These are phyloP conservation scores for Linnemannia exigua DNA, from an alignment of 192 early-diverging fungal genomes.

Conservation along the genomic window DNA sequence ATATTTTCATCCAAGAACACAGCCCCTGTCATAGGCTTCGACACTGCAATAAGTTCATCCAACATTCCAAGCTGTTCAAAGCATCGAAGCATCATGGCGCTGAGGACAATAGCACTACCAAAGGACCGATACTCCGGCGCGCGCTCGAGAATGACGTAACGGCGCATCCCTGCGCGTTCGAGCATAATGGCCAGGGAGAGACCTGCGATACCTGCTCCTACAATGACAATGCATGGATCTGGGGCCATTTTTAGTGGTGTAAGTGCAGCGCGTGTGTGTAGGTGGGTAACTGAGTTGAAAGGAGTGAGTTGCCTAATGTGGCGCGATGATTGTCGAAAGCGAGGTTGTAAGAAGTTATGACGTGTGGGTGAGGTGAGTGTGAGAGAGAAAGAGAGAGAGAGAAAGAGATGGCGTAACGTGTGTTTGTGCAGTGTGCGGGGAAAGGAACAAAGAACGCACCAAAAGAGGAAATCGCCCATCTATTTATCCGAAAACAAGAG, in stretches of 20 bases:
- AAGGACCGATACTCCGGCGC: conserved; percentile 4
- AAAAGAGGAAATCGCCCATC: conserved; percentile 28
- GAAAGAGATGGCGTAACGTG: no score
- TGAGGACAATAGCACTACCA: conserved; percentile 16
- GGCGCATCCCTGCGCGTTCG: conserved; percentile 35
- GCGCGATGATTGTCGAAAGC: conserved; percentile 25
- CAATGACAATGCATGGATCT: conserved; percentile 32
- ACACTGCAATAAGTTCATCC: conserved; percentile 22
- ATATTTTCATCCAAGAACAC: conserved; percentile 35
- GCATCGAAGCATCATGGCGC: conserved; percentile 35
- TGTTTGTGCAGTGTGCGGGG: no score
- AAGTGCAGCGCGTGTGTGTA: background rate
- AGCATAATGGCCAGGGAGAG: conserved; percentile 34
- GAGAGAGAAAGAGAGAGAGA: background rate
- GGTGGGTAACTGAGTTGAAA: background rate
- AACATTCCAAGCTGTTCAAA: conserved; percentile 37
- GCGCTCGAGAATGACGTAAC: conserved; percentile 30
- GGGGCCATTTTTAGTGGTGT: conserved; percentile 30
- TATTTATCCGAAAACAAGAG: background rate
- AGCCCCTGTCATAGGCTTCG: conserved; percentile 28
- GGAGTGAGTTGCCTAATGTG: background rate
- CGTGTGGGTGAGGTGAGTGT: no score
- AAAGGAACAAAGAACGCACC: conserved; percentile 35
- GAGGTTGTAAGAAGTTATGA: no score
- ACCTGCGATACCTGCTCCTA: conserved; percentile 38